phyloP scores from a whole-genome alignment of 192 early-diverging fungal species.

The Entomortierella lignicola region DNA sequence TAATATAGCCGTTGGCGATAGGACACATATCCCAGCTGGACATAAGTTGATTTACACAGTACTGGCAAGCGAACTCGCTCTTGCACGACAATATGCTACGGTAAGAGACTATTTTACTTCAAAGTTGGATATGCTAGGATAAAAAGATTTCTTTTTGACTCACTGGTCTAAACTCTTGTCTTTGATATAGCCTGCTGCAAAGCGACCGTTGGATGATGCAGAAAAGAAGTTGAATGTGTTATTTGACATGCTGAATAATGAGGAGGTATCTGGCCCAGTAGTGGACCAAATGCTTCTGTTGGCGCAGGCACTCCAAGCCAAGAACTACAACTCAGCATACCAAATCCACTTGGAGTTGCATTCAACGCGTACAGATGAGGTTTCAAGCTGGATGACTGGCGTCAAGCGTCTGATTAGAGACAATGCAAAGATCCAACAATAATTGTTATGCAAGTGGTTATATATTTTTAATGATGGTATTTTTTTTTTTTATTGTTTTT shows the following conservation, averaged over 20 bases:
- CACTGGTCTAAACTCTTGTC: not conserved
- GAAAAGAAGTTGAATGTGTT: slow-evolving; percentile 83
- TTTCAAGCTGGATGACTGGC: slow-evolving; percentile 54
- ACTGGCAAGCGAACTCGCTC: slow-evolving; percentile 64
- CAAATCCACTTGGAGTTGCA: slow-evolving; percentile 51
- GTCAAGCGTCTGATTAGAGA: slow-evolving; percentile 53
- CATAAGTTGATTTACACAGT: slow-evolving; percentile 72
- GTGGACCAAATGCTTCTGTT: slow-evolving; percentile 70
- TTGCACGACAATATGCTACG: slow-evolving; percentile 59
- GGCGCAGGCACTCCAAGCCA: slow-evolving; percentile 62
- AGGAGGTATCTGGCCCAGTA: slow-evolving; percentile 72
- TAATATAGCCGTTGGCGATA: slow-evolving; percentile 78
- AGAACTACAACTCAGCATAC: slow-evolving; percentile 55
- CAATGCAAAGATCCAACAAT: slow-evolving; percentile 42
- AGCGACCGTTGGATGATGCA: slow-evolving; percentile 84
- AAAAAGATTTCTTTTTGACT: not conserved
- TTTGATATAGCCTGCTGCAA: slow-evolving; percentile 69
- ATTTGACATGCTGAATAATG: slow-evolving; percentile 90
- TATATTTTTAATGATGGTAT: not conserved
- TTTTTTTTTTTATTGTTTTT: not conserved
- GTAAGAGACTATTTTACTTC: slow-evolving; percentile 37
- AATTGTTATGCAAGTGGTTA: no score
- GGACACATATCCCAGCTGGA: slow-evolving; percentile 81
- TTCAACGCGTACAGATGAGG: slow-evolving; percentile 50
- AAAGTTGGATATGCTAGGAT: not conserved